Evolutionary conservation across 2,329 filamentous ascomycete genomes (phyloP).

Genomic region (Verticillium zaregamsianum): DNA sequence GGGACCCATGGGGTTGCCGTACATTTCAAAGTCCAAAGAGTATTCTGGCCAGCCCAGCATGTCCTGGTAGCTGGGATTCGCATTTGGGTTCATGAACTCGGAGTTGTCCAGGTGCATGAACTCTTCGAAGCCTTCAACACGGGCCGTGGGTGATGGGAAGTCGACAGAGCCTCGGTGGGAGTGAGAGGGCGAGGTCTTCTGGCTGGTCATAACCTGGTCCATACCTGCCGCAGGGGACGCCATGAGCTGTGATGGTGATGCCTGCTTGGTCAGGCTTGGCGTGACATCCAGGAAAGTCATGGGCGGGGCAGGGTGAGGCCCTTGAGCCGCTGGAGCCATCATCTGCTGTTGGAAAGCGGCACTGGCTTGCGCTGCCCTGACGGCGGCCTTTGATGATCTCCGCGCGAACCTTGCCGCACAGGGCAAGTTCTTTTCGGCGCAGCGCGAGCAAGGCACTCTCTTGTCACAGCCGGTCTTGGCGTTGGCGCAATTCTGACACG

Average conservation of each 20-base stretch:
- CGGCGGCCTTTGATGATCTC: conserved; percentile 43
- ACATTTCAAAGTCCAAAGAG: conserved; percentile 38
- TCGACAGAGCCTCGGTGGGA: conserved; percentile 27
- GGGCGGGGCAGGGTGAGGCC: conserved; percentile 17
- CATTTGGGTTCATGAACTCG: conserved; percentile 26
- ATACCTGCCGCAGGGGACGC: conserved; percentile 24
- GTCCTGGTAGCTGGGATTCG: conserved; percentile 35
- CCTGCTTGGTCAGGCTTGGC: conserved; percentile 16
- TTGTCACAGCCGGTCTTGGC: conserved; percentile 35
- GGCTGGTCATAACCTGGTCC: conserved; percentile 25
- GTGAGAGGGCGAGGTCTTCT: conserved; percentile 24
- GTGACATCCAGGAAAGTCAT: conserved; percentile 34
- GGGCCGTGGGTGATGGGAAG: conserved; percentile 31
- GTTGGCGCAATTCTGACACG: conserved; percentile 32
- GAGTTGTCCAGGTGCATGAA: conserved; percentile 31
- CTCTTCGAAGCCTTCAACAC: conserved; percentile 34
- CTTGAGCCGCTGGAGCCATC: conserved; percentile 7
- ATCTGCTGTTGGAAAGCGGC: conserved; percentile 25
- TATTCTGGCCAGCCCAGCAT: conserved; percentile 40
- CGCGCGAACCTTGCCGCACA: conserved; percentile 45
- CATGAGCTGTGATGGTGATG: conserved; percentile 18
- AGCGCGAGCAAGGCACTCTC: conserved; percentile 31
- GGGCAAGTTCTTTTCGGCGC: conserved; percentile 27
- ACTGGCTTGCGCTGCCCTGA: conserved; percentile 36
- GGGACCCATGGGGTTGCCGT: conserved; percentile 20